phyloP scores from a whole-genome alignment of 2,329 filamentous ascomycete species.

The Acephala macrosclerotiorum region DNA sequence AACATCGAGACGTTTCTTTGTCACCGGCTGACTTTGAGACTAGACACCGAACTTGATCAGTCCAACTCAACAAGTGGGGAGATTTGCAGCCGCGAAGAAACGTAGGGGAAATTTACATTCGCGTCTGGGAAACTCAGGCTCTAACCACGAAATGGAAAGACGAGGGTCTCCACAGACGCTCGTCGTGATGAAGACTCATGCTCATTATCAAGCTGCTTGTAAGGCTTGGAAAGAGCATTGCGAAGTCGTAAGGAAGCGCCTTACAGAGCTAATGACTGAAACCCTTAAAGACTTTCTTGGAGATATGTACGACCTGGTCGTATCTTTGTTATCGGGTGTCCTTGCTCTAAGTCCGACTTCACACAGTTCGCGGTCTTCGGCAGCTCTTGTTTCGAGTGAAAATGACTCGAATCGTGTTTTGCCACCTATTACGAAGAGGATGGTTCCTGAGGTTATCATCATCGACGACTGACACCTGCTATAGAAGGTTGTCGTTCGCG shows the following conservation, averaged over 20 bases:
- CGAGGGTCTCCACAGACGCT: constrained; percentile 21
- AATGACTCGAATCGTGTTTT: background rate
- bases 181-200: constrained; percentile 25
- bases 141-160: constrained; percentile 15
- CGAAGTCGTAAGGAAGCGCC: constrained; percentile 13
- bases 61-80: background rate
- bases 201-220: background rate
- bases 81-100: background rate
- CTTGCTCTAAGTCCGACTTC: background rate
- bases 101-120: constrained; percentile 19
- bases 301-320: background rate
- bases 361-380: background rate
- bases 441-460: constrained; percentile 1
- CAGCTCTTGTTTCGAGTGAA: background rate
- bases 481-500: too few species aligned
- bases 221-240: constrained; percentile 15
- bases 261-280: background rate
- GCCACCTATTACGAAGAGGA: constrained; percentile 7
- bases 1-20: constrained; percentile 21
- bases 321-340: background rate
- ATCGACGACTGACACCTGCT: constrained; percentile 15
- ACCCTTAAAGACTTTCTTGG: constrained; percentile 11
- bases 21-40: constrained; percentile 7
- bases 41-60: background rate
- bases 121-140: background rate